Base-by-base conservation (phyloP, 2,329 filamentous ascomycete genomes). In the Stagonosporopsis chrysanthemi region DNA sequence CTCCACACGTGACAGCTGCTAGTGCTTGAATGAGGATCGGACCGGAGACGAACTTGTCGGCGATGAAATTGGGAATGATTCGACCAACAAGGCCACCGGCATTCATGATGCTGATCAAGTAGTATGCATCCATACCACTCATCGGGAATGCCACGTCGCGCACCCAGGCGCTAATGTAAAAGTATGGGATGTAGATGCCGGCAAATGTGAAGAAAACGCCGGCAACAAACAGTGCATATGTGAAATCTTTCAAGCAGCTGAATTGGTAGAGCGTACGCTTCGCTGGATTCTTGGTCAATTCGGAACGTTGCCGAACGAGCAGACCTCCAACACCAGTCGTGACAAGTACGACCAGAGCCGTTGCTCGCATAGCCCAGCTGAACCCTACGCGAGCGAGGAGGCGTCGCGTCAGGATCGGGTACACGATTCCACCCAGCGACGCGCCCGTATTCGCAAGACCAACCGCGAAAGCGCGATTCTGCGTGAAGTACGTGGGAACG, bases 301-400 rank as follows among this genome's bases (percentile, higher is more conserved):
- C 60, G 17, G 49, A 22, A 22, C 60, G 56, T 38, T 60, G 60
- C 31, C 51, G 49, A 24, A 60, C 26, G 19, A 60, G 52, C 17
- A 54, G 24, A n/a, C 82, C 80, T 61, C 87, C 78, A 28, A 82
- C 73, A 54, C 80, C 68, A 6, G 83, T 78, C 24, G 52, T 60
- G 59, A 83, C 73, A 58, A 88, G 75, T 70, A 28, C 76, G 68
- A 31, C 80, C 60, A 90, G 87, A 0, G 81, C 87, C 1, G 88
- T 77, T 15, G 84, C 81, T 11, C 88, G 79, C n/a, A 87, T 84
- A 0, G 85, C 80, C 84, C 86, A 88, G 2, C 79, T 73, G 62
- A 88, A 88, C 1, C 86, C 86, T n/a, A 88, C 75, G 14, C 71
- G 68, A 0, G 82, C 81, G 12, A 84, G 77, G 26, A 88, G 73